Base-by-base conservation (phyloP, 202 grass and related monocot genomes). In the Digitaria exilis region DNA sequence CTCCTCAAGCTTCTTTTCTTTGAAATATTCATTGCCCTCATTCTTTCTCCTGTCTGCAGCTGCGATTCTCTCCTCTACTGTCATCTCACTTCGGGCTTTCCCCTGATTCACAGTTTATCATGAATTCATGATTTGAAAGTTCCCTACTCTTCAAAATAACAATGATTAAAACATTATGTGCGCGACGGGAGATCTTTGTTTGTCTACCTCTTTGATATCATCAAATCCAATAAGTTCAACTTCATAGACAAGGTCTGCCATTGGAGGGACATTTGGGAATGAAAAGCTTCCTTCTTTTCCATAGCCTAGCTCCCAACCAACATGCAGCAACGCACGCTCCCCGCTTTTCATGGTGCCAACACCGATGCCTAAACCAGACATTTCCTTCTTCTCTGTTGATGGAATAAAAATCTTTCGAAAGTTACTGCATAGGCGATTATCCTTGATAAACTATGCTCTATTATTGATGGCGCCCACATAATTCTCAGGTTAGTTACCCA, bases 241-340 rank as follows among this genome's bases (percentile, higher is more conserved):
- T 87, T 94, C 93, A 79, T 98, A 98, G 52, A 96, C 39, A 78
- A 96, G 91, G 69, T 98, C 87, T 60, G 96, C 87, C 86, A 89
- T 92, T 31, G 96, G 96, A 59, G 96, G 89, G 18, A 98, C 96
- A 88, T 98, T 98, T 68, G 93, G 96, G 81, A 98, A 98, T 72
- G 96, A 98, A 88, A 98, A 98, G 71, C 76, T 98, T 83, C 93
- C 96, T 85, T 96, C 96, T 90, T 94, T 87, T 13, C 96, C 91
- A 71, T 90, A 98, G 30, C 89, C 91, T 80, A 94, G 80, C 86
- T 98, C 96, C 96, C 96, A 98, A 57, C 84, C 86, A 70, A 94
- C 93, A 92, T 98, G 87, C 29, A 98, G 77, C 58, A 96, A 57
- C 22, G 89, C 83, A 49, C 60, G 88, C 76, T 94, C 96, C 12